Base-by-base conservation (phyloP, 768 basidiomycete genomes). In the Amanita molliuscula region DNA sequence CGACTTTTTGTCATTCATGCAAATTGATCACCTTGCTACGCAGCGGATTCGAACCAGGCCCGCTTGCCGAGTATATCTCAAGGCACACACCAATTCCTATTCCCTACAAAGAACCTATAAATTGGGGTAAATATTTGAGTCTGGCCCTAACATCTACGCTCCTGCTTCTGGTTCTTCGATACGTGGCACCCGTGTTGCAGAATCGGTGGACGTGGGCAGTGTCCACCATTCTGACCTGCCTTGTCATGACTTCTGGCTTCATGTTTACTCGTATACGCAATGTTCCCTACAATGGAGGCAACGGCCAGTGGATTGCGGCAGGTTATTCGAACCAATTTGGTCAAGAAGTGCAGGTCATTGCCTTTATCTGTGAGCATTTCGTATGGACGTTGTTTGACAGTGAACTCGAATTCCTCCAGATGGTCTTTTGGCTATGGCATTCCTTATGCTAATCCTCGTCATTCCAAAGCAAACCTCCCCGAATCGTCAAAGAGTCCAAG, bases 261-360 rank as follows among this genome's bases (percentile, higher is more conserved):
- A 99, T 99, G 96, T 99, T 95, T 69, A 88, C 87, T 52, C 86
- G 84, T 55, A 99, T 99, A 58, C 83, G 95, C 54, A 75, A 75
- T 28, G 75, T 75, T 42, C 93, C 91, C 2, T 91, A 78, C 61
- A 70, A 69, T 20, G 80, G 78, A 25, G 69, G 70, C 0, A 74
- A 78, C 49, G 81, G 83, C 20, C 70, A 76, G 44, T 93, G 91
- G 86, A 84, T 99, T 58, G 88, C 92, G 7, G 74, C 68, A 8
- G 95, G 95, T 4, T 97, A 82, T 68, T 83, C 84, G 62, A 91
- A 82, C 58, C 93, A 96, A 65, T 88, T 77, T 61, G 95, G 94
- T 6, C 85, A 94, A 64, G 96, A 99, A 69, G 87, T 86, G 15
- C 86, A 91, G 56, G 86, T 96, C 42, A 73, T 98, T 16, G 77